These are phyloP conservation scores for Pilatotrama ljubarskyi DNA, from an alignment of 768 basidiomycete species.

Conservation along the genomic window DNA sequence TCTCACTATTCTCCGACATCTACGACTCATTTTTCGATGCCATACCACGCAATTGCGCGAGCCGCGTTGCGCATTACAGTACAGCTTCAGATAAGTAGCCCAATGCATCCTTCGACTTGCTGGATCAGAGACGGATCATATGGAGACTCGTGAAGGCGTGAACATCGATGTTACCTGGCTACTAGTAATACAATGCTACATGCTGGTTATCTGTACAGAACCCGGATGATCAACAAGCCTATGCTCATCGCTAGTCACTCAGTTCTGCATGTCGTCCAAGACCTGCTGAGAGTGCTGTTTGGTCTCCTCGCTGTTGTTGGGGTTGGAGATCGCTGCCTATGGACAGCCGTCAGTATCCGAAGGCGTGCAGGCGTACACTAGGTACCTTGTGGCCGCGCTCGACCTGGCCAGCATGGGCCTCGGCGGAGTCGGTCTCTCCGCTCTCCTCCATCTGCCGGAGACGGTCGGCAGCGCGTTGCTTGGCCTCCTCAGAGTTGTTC, in stretches of 20 bases:
- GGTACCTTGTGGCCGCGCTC: slow-evolving; percentile 19
- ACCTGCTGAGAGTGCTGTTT: slow-evolving; percentile 27
- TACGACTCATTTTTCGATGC: too few species aligned
- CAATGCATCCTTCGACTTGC: too few species aligned
- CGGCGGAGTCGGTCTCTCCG: slow-evolving; percentile 12
- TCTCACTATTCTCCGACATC: too few species aligned
- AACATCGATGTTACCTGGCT: too few species aligned
- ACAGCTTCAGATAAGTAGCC: too few species aligned
- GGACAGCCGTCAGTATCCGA: neutral
- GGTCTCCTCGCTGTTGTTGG: slow-evolving; percentile 22
- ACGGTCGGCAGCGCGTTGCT: slow-evolving; percentile 14
- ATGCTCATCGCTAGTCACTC: too few species aligned
- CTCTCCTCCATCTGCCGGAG: slow-evolving; percentile 12
- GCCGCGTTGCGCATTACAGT: neutral
- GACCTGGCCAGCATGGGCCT: slow-evolving; percentile 19
- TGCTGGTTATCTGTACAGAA: too few species aligned
- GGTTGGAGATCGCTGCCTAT: slow-evolving; percentile 26
- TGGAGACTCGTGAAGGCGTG: too few species aligned
- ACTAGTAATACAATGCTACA: too few species aligned
- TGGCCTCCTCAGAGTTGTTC: slow-evolving; percentile 23
- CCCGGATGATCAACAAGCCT: neutral
- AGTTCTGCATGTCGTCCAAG: slow-evolving; percentile 12
- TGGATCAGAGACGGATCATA: too few species aligned
- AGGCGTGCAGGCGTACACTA: neutral
- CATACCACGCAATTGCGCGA: neutral